Conservation (phyloP, 352 stramenopile species). For the Phytophthora citrophthora region DNA sequence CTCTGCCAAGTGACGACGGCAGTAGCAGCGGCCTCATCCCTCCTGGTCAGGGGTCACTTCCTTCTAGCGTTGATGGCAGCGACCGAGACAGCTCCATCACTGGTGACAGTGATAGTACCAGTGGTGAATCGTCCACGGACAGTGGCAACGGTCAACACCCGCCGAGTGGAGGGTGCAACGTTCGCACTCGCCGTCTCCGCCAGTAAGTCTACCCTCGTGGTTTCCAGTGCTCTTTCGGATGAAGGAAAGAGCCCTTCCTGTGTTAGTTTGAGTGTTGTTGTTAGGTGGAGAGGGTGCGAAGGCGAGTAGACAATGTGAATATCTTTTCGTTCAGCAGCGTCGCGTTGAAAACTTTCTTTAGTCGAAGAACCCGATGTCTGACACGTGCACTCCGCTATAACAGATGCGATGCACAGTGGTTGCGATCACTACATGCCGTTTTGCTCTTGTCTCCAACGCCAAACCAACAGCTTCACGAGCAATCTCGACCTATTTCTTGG, state of each 20-base stretch:
- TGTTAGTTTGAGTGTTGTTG: too few species aligned
- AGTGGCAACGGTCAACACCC: background rate
- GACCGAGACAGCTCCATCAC: background rate
- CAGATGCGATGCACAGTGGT: background rate
- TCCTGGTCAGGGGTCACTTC: background rate
- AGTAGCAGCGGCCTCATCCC: background rate
- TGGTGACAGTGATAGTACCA: conserved; percentile 2
- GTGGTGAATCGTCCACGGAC: background rate
- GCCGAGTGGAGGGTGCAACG: conserved; percentile 13
- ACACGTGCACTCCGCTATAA: background rate
- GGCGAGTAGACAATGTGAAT: too few species aligned
- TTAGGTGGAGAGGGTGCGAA: too few species aligned
- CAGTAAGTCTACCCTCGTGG: background rate
- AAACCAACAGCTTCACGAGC: background rate
- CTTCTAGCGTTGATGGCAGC: conserved; percentile 7
- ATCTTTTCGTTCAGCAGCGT: too few species aligned
- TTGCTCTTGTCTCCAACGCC: background rate
- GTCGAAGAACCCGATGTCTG: too few species aligned
- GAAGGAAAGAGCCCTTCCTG: too few species aligned
- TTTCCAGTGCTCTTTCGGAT: too few species aligned
- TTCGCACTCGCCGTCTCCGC: conserved; percentile 22
- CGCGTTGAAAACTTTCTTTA: too few species aligned
- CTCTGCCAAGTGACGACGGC: background rate
- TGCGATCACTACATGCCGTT: background rate
- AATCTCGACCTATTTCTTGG: background rate